phyloP scores from a whole-genome alignment of 257 asterid species.

The Leptodermis oblonga region DNA sequence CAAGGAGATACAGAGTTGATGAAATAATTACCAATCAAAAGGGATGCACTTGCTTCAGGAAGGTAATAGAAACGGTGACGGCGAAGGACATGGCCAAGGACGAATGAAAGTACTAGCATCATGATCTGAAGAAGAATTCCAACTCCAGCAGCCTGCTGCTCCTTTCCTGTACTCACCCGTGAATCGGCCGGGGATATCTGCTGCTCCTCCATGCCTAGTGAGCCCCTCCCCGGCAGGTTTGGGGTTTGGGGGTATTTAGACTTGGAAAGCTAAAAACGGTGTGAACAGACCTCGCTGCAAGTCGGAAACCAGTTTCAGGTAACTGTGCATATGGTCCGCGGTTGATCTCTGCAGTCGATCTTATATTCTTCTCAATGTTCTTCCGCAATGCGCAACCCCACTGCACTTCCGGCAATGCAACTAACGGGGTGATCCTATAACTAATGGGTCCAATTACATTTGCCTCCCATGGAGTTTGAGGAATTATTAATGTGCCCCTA shows the following conservation, averaged over 20 bases:
- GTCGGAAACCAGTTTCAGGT: neutral
- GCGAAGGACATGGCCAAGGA: conserved; percentile 95
- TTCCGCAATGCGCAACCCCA: too few species aligned
- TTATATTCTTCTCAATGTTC: too few species aligned
- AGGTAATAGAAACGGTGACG: conserved; percentile 91
- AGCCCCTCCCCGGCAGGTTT: neutral
- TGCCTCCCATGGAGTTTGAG: too few species aligned
- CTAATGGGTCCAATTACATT: too few species aligned
- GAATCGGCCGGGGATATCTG: conserved; percentile 81
- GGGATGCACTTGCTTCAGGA: conserved; percentile 99
- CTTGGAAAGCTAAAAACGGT: neutral
- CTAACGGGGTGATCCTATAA: too few species aligned
- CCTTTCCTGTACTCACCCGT: conserved; percentile 76
- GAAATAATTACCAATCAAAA: conserved; percentile 61
- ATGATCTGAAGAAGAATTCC: conserved; percentile 98
- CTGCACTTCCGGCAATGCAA: too few species aligned
- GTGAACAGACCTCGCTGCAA: neutral
- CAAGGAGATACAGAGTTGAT: neutral
- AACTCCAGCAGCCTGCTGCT: conserved; percentile 97
- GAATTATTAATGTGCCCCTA: too few species aligned
- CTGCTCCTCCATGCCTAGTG: conserved; percentile 54
- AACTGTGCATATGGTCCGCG: neutral
- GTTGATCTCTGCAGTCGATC: neutral
- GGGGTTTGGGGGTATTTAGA: neutral
- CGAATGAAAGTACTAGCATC: conserved; percentile 97